Conservation (phyloP, 768 basidiomycete species). For the Naganishia vaughanmartiniae region DNA sequence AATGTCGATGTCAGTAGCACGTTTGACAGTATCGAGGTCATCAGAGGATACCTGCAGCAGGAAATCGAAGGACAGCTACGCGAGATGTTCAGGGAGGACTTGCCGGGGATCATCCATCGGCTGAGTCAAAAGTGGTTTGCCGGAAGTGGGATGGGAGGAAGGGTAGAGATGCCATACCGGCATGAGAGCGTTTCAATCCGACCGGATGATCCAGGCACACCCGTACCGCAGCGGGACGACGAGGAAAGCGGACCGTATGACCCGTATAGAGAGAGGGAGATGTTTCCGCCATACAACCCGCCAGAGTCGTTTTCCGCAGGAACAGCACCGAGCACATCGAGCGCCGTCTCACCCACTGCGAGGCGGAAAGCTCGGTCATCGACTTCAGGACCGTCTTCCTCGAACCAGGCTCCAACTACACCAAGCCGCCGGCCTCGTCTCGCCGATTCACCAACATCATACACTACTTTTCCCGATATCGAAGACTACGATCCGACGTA, state of each 20-base stretch:
- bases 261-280: constrained; percentile 40
- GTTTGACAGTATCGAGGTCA: constrained; percentile 96
- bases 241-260: constrained; percentile 31
- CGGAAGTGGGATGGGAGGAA: constrained; percentile 55
- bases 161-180: constrained; percentile 87
- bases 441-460: constrained; percentile 48
- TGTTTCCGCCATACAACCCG: constrained; percentile 47
- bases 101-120: constrained; percentile 93
- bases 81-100: constrained; percentile 96
- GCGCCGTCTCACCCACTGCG: neutral
- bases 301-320: constrained; percentile 17
- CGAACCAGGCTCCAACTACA: constrained; percentile 3
- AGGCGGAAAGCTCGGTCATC: constrained; percentile 6
- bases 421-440: constrained; percentile 28
- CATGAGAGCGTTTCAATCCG: constrained; percentile 52
- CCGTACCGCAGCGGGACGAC: constrained; percentile 25
- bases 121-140: constrained; percentile 90
- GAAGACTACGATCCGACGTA: constrained; percentile 96
- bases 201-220: constrained; percentile 26
- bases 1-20: constrained; percentile 96
- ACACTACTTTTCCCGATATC: constrained; percentile 61
- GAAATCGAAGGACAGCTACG: constrained; percentile 96
- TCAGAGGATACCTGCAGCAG: constrained; percentile 93
- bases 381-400: constrained; percentile 7
- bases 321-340: neutral